Base-by-base conservation (phyloP, 192 early-diverging fungal genomes). In the Gamsiella multidivaricata region DNA sequence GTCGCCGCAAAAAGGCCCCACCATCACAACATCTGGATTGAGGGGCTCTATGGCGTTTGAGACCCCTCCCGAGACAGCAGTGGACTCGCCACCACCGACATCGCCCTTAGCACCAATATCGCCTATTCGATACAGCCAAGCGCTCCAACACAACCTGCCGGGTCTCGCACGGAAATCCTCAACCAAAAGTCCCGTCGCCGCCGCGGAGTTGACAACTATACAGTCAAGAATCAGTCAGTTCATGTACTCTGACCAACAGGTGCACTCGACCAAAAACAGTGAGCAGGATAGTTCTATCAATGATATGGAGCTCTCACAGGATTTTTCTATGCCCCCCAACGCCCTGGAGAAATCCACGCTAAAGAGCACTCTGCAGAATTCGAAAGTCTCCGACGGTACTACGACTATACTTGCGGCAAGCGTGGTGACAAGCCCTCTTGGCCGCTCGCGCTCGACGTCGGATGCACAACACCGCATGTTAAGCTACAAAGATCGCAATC, bases 21-120 rank as follows among this genome's bases (percentile, higher is more conserved):
- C 23, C 50, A 56, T 41, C 15, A 43, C 12, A 9, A 46, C 65
- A 34, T 43, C 42, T 28, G 26, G 17, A 6, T 28, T 39, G 7
- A 54, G 32, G n/a, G 45, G 6, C n/a, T 52, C 65, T 42, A n/a
- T 42, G 0, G 57, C 49, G 11, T 78, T 78, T 23, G 59, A 78
- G 50, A 78, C 74, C 1, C 65, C 74, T 3, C 74, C 74, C 51
- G 74, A 78, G 28, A 78, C 74, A 3, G 65, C 65, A n/a, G 52
- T 61, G 12, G 64, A 50, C 26, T 69, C 74, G 0, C 42, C 33
- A 17, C 56, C 49, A 1, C 41, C 54, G 9, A 57, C 74, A 29
- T 20, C 57, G 0, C 12, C 49, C 7, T 43, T n/a, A n/a, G n/a
- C 37, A 22, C 54, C 56, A 3, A 62, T 50, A 6, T 12, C 47